These are phyloP conservation scores for Rosa lucieae DNA, from an alignment of 306 rosid genomes.

Conservation along the genomic window DNA sequence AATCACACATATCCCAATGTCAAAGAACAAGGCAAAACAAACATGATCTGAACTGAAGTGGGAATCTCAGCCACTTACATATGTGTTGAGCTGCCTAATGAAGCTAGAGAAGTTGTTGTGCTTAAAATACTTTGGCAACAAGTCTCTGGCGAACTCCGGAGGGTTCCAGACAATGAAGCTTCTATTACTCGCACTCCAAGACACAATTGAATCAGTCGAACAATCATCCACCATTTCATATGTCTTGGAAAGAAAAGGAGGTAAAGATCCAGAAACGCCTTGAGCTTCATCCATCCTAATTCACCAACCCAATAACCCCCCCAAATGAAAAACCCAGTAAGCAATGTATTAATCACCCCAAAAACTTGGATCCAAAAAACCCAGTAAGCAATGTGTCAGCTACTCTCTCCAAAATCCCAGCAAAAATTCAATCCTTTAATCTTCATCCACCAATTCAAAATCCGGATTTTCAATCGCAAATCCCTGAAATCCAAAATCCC, in stretches of 20 bases:
- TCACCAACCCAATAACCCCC: slow-evolving; percentile 32
- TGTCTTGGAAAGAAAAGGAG: slow-evolving; percentile 76
- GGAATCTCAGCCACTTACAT: slow-evolving; percentile 50
- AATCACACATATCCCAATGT: background rate
- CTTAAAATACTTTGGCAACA: slow-evolving; percentile 78
- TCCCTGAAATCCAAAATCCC: background rate
- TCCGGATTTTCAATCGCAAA: background rate
- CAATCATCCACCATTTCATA: slow-evolving; percentile 89
- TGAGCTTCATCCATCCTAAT: slow-evolving; percentile 72
- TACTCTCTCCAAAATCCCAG: background rate
- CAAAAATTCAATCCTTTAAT: background rate
- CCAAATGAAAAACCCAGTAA: slow-evolving; percentile 34
- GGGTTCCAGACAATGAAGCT: slow-evolving; percentile 85
- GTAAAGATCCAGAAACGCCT: slow-evolving; percentile 57
- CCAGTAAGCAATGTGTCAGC: slow-evolving; percentile 4
- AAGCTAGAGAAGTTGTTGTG: slow-evolving; percentile 93
- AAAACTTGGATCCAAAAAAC: slow-evolving; percentile 19
- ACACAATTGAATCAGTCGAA: slow-evolving; percentile 56
- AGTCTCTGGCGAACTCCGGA: slow-evolving; percentile 55
- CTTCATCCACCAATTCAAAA: background rate
- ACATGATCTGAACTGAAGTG: slow-evolving; percentile 11
- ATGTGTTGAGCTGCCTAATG: slow-evolving; percentile 88
- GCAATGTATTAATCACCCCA: slow-evolving; percentile 25
- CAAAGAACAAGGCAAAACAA: background rate
- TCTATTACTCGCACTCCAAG: slow-evolving; percentile 61